Conservation (phyloP, 805 yeast genomes). For the Debaryomyces prosopidis region DNA sequence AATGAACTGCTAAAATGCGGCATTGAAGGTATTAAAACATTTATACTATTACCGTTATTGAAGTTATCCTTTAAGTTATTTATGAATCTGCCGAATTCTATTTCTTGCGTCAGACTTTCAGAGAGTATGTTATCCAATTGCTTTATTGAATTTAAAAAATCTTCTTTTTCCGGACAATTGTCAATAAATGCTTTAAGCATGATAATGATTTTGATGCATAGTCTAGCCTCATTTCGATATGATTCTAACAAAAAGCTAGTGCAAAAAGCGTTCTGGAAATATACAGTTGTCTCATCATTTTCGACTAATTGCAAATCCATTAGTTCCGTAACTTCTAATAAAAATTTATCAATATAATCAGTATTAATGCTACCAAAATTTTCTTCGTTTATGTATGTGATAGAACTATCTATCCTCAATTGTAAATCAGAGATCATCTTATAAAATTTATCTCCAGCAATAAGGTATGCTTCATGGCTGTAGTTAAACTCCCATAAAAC, state of each 20-base stretch:
- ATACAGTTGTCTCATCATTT: not conserved
- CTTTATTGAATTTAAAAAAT: not conserved
- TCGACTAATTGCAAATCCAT: not conserved
- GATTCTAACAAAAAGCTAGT: not conserved
- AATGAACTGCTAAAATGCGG: too few relatives aligned
- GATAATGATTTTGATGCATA: not conserved
- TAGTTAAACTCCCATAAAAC: constrained; percentile 12
- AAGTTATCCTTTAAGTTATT: not conserved
- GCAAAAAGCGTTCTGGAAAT: not conserved
- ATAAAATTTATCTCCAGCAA: not conserved
- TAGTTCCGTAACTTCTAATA: constrained; percentile 2
- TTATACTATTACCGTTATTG: not conserved
- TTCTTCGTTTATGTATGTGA: constrained; percentile 2
- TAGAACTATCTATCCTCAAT: not conserved
- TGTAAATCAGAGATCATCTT: constrained; percentile 1
- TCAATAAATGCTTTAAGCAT: not conserved
- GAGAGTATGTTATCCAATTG: not conserved
- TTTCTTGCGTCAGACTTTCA: not conserved
- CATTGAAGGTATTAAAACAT: too few relatives aligned
- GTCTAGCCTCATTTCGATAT: not conserved
- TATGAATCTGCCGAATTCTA: not conserved
- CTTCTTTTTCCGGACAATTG: not conserved
- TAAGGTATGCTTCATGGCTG: constrained; percentile 1
- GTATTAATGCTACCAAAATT: constrained; percentile 2
- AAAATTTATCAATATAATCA: not conserved